Percentiles rank a stretch among this genome's conserved stretches.
phyloP scores from a whole-genome alignment of 2,329 filamentous ascomycete genomes.

The Cladosporium sp. region DNA sequence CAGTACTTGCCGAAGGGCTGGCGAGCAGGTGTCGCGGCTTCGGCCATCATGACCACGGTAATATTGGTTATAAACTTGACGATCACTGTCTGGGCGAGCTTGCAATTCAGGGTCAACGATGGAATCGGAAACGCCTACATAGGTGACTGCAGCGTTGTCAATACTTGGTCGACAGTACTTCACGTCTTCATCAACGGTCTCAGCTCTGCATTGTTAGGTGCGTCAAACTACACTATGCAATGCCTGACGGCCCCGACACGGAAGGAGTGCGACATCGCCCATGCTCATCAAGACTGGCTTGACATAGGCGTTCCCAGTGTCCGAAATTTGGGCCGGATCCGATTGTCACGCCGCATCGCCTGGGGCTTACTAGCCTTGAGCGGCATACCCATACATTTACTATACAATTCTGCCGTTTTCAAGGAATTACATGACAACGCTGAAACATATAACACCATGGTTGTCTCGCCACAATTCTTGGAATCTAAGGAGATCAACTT shows the following conservation, averaged over 20 bases:
- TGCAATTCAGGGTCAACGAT: background rate
- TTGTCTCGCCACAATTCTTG: background rate
- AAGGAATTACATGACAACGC: slow-evolving; percentile 16
- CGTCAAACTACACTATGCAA: slow-evolving; percentile 52
- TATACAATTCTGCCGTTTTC: slow-evolving; percentile 32
- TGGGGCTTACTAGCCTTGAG: slow-evolving; percentile 28
- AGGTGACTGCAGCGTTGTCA: slow-evolving; percentile 22
- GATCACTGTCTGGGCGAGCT: background rate
- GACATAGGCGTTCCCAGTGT: slow-evolving; percentile 44
- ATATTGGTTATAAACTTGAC: no score
- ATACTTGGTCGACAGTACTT: slow-evolving; percentile 15
- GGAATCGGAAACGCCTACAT: slow-evolving; percentile 19
- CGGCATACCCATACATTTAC: slow-evolving; percentile 36
- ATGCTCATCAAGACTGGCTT: slow-evolving; percentile 39
- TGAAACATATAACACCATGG: background rate
- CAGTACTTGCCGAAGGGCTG: no score
- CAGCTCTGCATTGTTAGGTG: slow-evolving; percentile 43
- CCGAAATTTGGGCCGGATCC: slow-evolving; percentile 33
- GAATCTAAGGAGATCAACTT: background rate
- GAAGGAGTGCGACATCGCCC: slow-evolving; percentile 46
- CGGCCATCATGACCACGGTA: no score
- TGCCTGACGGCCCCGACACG: slow-evolving; percentile 48
- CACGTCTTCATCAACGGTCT: slow-evolving; percentile 49
- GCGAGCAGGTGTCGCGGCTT: no score
- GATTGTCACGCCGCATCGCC: slow-evolving; percentile 17